Percentiles rank a stretch among this genome's conserved stretches.
Conservation (phyloP, 1,139 yeast species). For the Hansenula lynferdii region DNA sequence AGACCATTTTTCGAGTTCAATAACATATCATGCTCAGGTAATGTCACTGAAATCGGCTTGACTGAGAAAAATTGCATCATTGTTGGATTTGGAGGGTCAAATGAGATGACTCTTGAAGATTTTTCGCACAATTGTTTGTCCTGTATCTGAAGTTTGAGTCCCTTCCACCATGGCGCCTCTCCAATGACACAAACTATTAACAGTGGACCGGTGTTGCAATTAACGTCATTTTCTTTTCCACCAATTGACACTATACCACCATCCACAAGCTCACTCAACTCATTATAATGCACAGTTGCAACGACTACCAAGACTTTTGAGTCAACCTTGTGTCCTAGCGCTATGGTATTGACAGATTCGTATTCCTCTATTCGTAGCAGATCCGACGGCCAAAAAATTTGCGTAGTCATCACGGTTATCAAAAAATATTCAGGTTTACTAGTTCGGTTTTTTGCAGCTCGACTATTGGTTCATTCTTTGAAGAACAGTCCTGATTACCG, state of each 20-base stretch:
- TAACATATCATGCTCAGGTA: conserved; percentile 32
- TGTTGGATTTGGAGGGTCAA: conserved; percentile 68
- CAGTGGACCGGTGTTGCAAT: background rate
- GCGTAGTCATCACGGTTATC: background rate
- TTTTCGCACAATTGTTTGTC: conserved; percentile 3
- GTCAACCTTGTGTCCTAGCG: conserved; percentile 29
- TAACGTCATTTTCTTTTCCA: background rate
- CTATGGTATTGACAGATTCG: conserved; percentile 17
- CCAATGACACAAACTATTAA: background rate
- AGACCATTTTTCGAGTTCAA: conserved; percentile 25
- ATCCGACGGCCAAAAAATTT: conserved; percentile 29
- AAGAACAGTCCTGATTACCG: too few relatives aligned
- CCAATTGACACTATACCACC: background rate
- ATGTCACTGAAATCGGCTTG: conserved; percentile 64
- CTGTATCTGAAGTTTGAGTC: background rate
- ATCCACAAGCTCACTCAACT: background rate
- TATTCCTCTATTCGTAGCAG: conserved; percentile 18
- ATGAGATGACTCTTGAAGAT: conserved; percentile 43
- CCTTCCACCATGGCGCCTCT: conserved; percentile 2
- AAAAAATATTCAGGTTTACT: too few relatives aligned
- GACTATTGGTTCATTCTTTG: too few relatives aligned
- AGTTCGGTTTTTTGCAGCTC: too few relatives aligned
- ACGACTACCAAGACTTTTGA: conserved; percentile 27
- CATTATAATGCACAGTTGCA: conserved; percentile 20
- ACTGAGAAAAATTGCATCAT: conserved; percentile 78